Percentiles rank a stretch among this genome's conserved stretches.
These are phyloP conservation scores for Bipolaris victoriae DNA, from an alignment of 2,329 filamentous ascomycete species.

Conservation along the genomic window DNA sequence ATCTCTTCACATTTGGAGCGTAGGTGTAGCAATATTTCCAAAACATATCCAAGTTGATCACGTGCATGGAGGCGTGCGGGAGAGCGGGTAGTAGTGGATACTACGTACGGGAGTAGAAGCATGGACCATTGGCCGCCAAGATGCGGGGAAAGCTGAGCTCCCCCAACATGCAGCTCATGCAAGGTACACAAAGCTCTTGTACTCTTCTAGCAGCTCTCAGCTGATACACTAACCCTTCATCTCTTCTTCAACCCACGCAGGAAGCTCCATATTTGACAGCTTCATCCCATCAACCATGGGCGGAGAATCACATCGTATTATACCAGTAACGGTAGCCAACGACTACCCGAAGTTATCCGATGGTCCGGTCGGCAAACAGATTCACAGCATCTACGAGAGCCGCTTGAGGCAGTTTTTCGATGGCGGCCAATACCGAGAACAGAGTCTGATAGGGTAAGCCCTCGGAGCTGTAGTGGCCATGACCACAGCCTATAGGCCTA, in stretches of 20 bases:
- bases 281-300: constrained; percentile 37
- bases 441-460: constrained; percentile 73
- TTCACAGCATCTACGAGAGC: constrained; percentile 82
- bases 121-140: constrained; percentile 18
- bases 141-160: constrained; percentile 36
- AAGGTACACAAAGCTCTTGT: constrained; percentile 29
- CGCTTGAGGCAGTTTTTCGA: constrained; percentile 82
- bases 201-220: constrained; percentile 8
- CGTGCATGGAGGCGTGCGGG: not conserved
- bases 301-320: constrained; percentile 42
- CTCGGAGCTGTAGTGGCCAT: not conserved
- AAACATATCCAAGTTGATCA: no score
- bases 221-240: constrained; percentile 6
- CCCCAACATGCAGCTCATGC: constrained; percentile 25
- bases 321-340: constrained; percentile 28
- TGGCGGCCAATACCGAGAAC: constrained; percentile 70
- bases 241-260: constrained; percentile 5
- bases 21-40: no score
- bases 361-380: constrained; percentile 57
- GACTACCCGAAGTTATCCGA: constrained; percentile 45
- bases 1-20: no score
- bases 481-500: not conserved
- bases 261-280: not conserved
- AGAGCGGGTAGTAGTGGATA: constrained; percentile 17
- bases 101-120: constrained; percentile 11